Conservation (phyloP, 1,284 basidiomycete species). For the Malassezia nana region DNA sequence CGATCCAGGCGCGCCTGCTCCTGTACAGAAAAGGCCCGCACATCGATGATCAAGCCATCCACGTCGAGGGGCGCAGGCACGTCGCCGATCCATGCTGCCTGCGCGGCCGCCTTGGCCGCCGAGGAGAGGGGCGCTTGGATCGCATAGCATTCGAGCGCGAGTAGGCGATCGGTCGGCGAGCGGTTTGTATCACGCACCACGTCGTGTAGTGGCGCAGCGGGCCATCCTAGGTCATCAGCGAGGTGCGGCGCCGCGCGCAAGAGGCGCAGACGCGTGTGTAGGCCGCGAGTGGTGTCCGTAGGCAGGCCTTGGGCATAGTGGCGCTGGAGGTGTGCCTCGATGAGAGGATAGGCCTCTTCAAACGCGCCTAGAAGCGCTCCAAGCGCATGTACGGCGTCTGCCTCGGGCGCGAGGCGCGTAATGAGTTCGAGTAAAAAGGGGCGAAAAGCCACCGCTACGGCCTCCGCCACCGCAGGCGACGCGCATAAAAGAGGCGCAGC, state of each 20-base stretch:
- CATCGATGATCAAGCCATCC: not conserved
- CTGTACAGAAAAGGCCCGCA: constrained; percentile 11
- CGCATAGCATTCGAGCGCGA: constrained; percentile 28
- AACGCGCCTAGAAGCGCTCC: constrained; percentile 31
- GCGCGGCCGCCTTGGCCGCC: constrained; percentile 18
- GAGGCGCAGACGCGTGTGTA: constrained; percentile 14
- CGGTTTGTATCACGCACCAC: constrained; percentile 9
- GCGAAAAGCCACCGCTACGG: constrained; percentile 34
- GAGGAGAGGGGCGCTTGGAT: constrained; percentile 25
- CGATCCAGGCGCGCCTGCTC: constrained; percentile 6
- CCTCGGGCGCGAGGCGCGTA: not conserved
- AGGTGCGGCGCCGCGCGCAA: constrained; percentile 15
- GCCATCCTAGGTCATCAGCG: not conserved
- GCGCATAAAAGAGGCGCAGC: constrained; percentile 26
- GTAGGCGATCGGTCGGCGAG: constrained; percentile 16
- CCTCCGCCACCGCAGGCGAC: constrained; percentile 26
- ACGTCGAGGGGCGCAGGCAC: constrained; percentile 1
- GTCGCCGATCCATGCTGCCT: constrained; percentile 20
- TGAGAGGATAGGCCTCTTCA: constrained; percentile 21
- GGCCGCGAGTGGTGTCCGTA: constrained; percentile 18
- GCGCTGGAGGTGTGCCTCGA: not conserved
- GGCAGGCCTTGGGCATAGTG: constrained; percentile 20
- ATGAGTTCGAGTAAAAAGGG: constrained; percentile 44
- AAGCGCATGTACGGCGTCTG: constrained; percentile 22
- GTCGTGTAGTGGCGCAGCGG: constrained; percentile 17